Evolutionary conservation across 2,329 filamentous ascomycete genomes (phyloP).

Genomic region (Mollisia scopiformis): DNA sequence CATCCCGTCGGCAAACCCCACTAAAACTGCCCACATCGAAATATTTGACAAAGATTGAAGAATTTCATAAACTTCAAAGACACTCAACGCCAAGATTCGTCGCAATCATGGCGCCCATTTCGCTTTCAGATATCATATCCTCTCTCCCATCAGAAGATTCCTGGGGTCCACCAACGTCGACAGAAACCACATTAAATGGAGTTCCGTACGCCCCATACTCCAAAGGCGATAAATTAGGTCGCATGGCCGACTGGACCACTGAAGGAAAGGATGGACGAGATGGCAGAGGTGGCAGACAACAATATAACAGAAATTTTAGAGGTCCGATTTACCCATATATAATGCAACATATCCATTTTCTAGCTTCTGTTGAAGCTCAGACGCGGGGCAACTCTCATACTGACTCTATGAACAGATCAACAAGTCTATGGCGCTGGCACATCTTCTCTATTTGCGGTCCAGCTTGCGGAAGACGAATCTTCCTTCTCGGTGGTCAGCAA

Average conservation of each 20-base stretch:
- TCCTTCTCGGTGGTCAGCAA: slow-evolving; percentile 98
- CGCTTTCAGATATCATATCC: slow-evolving; percentile 68
- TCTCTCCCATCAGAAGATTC: slow-evolving; percentile 74
- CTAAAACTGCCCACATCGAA: slow-evolving; percentile 29
- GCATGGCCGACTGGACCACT: slow-evolving; percentile 97
- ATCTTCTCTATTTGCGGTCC: slow-evolving; percentile 85
- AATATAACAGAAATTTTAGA: slow-evolving; percentile 93
- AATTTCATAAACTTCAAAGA: slow-evolving; percentile 1
- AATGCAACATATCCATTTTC: slow-evolving; percentile 2
- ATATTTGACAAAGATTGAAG: slow-evolving; percentile 21
- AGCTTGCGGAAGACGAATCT: slow-evolving; percentile 92
- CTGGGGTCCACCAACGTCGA: slow-evolving; percentile 86
- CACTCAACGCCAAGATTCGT: slow-evolving; percentile 8
- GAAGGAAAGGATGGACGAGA: slow-evolving; percentile 85
- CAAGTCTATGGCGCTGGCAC: slow-evolving; percentile 94
- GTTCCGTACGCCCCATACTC: slow-evolving; percentile 98
- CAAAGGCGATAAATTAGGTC: slow-evolving; percentile 97
- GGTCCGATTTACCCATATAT: slow-evolving; percentile 54
- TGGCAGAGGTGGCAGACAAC: slow-evolving; percentile 74
- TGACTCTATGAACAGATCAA: slow-evolving; percentile 65
- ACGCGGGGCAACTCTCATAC: slow-evolving; percentile 1
- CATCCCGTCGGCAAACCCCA: slow-evolving; percentile 19
- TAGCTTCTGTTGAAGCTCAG: background rate
- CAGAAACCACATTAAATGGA: slow-evolving; percentile 87
- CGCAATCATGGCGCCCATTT: slow-evolving; percentile 53